Conservation (phyloP, 2,329 filamentous ascomycete species). For the Pleoardoris graminearum region DNA sequence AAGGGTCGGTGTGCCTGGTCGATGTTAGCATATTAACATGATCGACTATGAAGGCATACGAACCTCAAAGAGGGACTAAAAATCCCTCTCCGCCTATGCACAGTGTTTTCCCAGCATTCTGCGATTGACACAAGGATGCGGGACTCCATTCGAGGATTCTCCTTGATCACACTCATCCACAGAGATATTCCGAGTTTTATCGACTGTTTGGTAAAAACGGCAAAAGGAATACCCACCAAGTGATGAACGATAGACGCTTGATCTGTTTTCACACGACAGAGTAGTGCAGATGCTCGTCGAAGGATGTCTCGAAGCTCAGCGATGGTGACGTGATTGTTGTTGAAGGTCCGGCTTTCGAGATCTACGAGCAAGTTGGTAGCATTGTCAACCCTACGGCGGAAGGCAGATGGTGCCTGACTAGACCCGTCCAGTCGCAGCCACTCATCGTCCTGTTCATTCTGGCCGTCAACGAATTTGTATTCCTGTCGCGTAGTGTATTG, state of each 20-base stretch:
- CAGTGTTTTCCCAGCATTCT: slow-evolving; percentile 86
- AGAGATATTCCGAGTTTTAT: slow-evolving; percentile 94
- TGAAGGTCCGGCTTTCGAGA: slow-evolving; percentile 71
- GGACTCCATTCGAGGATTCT: slow-evolving; percentile 86
- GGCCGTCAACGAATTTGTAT: slow-evolving; percentile 82
- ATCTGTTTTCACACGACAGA: slow-evolving; percentile 76
- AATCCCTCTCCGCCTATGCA: slow-evolving; percentile 75
- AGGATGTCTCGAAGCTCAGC: slow-evolving; percentile 79
- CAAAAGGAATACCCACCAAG: slow-evolving; percentile 89
- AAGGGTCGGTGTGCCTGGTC: slow-evolving; percentile 72
- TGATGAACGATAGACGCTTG: slow-evolving; percentile 81
- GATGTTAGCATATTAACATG: slow-evolving; percentile 34
- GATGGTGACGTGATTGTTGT: slow-evolving; percentile 70
- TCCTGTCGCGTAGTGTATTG: slow-evolving; percentile 97
- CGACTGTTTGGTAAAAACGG: slow-evolving; percentile 89
- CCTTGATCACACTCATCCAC: slow-evolving; percentile 96
- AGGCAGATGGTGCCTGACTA: slow-evolving; percentile 20
- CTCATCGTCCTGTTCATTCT: slow-evolving; percentile 66
- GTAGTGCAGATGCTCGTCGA: slow-evolving; percentile 78
- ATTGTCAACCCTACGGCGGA: slow-evolving; percentile 53
- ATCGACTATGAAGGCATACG: slow-evolving; percentile 29
- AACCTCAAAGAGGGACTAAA: slow-evolving; percentile 73
- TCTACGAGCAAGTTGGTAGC: slow-evolving; percentile 66
- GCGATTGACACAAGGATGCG: slow-evolving; percentile 84
- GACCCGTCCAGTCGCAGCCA: slow-evolving; percentile 61